phyloP scores from a whole-genome alignment of 768 basidiomycete species.

The Pisolithus orientalis region DNA sequence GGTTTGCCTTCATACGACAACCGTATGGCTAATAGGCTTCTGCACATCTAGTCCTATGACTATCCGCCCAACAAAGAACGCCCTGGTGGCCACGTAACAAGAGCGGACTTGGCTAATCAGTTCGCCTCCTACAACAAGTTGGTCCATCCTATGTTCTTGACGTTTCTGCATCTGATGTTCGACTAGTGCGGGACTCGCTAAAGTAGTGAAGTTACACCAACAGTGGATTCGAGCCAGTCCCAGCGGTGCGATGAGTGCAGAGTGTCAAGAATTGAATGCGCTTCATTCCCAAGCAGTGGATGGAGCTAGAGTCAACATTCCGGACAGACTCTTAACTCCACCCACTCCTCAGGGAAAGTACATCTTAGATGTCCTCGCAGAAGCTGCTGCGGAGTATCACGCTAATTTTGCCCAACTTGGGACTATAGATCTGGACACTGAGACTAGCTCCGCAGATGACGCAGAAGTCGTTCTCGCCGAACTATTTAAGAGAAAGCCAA shows the following conservation, averaged over 20 bases:
- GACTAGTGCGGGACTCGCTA: constrained; percentile 50
- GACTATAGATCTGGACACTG: constrained; percentile 15
- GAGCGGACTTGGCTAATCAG: constrained; percentile 55
- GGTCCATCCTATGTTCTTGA: constrained; percentile 8
- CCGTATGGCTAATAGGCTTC: background rate
- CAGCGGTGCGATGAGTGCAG: constrained; percentile 50
- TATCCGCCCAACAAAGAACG: constrained; percentile 61
- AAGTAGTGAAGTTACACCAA: constrained; percentile 48
- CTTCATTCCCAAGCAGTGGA: constrained; percentile 67
- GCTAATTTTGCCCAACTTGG: constrained; percentile 32
- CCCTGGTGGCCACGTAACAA: constrained; percentile 38
- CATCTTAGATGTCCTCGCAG: constrained; percentile 48
- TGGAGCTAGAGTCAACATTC: constrained; percentile 55
- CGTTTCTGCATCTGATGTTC: background rate
- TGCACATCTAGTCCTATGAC: constrained; percentile 46
- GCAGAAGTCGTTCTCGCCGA: constrained; percentile 33
- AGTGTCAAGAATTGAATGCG: constrained; percentile 69
- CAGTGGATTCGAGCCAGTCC: constrained; percentile 55
- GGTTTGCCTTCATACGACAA: background rate
- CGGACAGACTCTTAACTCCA: constrained; percentile 46
- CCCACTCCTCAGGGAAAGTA: constrained; percentile 38
- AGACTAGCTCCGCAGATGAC: constrained; percentile 31
- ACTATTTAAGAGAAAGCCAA: constrained; percentile 45
- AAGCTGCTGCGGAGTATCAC: constrained; percentile 41
- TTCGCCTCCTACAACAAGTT: constrained; percentile 63